Evolutionary conservation across 2,329 filamentous ascomycete species (phyloP), one percentile per base, ranked within the genome.

Genomic region (Aspergillus phoenicis): DNA sequence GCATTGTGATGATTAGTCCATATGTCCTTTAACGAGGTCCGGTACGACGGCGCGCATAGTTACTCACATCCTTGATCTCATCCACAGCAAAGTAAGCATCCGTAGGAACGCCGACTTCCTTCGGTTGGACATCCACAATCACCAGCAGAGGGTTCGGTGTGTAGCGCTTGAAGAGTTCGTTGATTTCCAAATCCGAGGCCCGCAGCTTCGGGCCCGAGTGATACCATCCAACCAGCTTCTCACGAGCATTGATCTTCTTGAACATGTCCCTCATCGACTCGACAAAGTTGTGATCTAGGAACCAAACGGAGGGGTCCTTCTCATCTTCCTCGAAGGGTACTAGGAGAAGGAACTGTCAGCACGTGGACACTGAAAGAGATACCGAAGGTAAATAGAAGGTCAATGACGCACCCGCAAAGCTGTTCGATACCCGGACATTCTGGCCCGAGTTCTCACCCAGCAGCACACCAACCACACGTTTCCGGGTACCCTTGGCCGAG

Each of bases 181-280:
- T 99, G 89, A 99, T 97, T 82, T 98, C 91, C 68, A 99, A 83
- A 83, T 99, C 95, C 49, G 95, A 97, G 59, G 93, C 94, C 75
- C 95, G 89, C 73, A 99, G 85, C 84, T 98, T 99, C 41, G 95
- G 95, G 45, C 95, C 95, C 20, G 95, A 96, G 81, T 99, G 95
- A 80, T 99, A 99, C 95, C 95, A 99, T 74, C 95, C 95, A 85
- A 99, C 96, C 77, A 99, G 86, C 87, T 98, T 98, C 83, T 99
- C 95, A 66, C 91, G 85, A 63, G 95, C 95, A 82, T 99, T 99
- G 84, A 99, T 93, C 83, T 98, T 98, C 85, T 99, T 99, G 86
- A 99, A 99, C 95, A 99, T 99, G 80, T 98, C 95, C 82, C 95
- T 96, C 95, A 99, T 99, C 70, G 90, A 91, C 81, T 99, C 95